These are phyloP conservation scores for Domatiomyces globalis DNA, from an alignment of 2,329 filamentous ascomycete species.

Conservation along the genomic window DNA sequence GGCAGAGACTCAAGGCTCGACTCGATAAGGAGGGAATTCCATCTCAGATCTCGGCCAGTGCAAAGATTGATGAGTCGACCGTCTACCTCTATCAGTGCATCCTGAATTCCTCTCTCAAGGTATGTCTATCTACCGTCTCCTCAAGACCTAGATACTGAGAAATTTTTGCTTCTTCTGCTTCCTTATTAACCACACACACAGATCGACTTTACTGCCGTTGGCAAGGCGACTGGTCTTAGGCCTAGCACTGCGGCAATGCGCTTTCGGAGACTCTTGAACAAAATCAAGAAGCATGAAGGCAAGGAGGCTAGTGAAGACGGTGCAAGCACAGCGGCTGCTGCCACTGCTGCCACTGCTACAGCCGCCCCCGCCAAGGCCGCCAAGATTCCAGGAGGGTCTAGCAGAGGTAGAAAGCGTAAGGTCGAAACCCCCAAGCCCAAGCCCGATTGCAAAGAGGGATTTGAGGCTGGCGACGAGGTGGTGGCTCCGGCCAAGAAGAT, in stretches of 20 bases:
- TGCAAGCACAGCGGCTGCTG: not conserved
- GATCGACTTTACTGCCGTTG: conserved; percentile 29
- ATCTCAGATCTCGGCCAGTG: not conserved
- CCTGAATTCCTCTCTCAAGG: not conserved
- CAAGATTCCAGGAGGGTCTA: not conserved
- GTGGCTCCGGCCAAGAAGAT: not conserved
- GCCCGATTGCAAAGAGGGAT: not conserved
- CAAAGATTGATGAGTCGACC: not conserved
- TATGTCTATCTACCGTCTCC: not conserved
- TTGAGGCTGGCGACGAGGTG: not conserved
- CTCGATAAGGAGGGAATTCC: conserved; percentile 10
- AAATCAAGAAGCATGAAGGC: conserved; percentile 7
- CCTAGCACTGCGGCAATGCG: conserved; percentile 26
- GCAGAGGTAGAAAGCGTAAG: not conserved
- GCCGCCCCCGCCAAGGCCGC: not conserved
- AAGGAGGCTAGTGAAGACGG: not conserved
- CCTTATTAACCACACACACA: conserved; percentile 3
- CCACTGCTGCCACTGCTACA: not conserved
- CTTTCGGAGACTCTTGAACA: conserved; percentile 22
- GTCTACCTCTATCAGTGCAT: conserved; percentile 2
- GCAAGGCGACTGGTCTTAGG: conserved; percentile 21
- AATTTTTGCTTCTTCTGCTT: not conserved
- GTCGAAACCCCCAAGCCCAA: not conserved
- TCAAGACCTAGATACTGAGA: not conserved
- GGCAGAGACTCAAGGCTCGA: conserved; percentile 22